A percentile compares a stretch with the other conserved stretches of the same genome.
Evolutionary conservation across 108 stramenopile genomes (phyloP).

Genomic region (Skeletonema tropicum): DNA sequence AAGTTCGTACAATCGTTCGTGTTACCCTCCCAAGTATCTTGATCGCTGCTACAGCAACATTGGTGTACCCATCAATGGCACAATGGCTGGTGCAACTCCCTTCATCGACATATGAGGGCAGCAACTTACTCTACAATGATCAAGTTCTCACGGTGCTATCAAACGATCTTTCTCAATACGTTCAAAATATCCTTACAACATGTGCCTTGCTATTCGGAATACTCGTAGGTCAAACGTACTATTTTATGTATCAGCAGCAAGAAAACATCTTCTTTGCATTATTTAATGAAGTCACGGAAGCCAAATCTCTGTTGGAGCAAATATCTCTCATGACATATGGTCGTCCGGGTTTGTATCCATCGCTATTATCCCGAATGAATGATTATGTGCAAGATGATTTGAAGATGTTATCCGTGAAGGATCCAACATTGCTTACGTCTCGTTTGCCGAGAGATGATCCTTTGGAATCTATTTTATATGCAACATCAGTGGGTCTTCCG

Average conservation of each 20-base stretch:
- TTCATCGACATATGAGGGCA: not conserved
- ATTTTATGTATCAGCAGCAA: slow-evolving; percentile 29
- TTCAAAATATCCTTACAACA: slow-evolving; percentile 58
- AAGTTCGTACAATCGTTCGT: slow-evolving; percentile 44
- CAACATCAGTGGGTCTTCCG: slow-evolving; percentile 57
- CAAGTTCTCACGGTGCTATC: slow-evolving; percentile 46
- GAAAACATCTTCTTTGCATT: slow-evolving; percentile 70
- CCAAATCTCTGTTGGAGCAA: slow-evolving; percentile 57
- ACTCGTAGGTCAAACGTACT: slow-evolving; percentile 54
- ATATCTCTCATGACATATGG: slow-evolving; percentile 49
- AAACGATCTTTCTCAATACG: slow-evolving; percentile 59
- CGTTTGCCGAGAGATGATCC: slow-evolving; percentile 55
- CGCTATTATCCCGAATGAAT: slow-evolving; percentile 38
- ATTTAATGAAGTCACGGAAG: slow-evolving; percentile 54
- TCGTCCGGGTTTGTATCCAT: slow-evolving; percentile 27
- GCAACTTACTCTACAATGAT: slow-evolving; percentile 35
- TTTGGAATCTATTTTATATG: slow-evolving; percentile 52
- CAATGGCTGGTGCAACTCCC: slow-evolving; percentile 26
- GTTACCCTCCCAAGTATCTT: slow-evolving; percentile 38
- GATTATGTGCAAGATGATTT: slow-evolving; percentile 55
- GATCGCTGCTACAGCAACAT: slow-evolving; percentile 14
- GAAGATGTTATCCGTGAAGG: slow-evolving; percentile 28
- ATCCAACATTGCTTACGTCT: slow-evolving; percentile 31
- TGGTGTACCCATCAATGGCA: slow-evolving; percentile 27
- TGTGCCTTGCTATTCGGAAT: slow-evolving; percentile 51